Evolutionary conservation across 441 rosid genomes (phyloP).

Genomic region (Manihot esculenta): DNA sequence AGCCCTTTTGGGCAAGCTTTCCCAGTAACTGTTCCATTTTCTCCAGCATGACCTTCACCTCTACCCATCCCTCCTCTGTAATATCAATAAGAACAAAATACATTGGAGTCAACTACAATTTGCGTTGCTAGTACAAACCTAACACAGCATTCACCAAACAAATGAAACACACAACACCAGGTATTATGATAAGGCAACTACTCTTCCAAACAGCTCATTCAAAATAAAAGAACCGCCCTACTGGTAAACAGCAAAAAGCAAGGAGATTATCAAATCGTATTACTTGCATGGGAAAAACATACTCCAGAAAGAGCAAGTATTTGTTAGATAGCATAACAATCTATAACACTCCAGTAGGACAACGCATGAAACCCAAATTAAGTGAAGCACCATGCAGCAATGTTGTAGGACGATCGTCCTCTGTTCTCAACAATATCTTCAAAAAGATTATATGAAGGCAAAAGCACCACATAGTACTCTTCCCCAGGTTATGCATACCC

Average conservation of each 20-base stretch:
- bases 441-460: background rate
- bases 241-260: background rate
- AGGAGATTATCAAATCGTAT: background rate
- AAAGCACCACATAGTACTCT: background rate
- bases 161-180: background rate
- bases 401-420: background rate
- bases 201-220: background rate
- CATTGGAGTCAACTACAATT: constrained; percentile 6
- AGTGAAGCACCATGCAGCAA: background rate
- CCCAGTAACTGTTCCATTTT: constrained; percentile 85
- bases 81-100: constrained; percentile 7
- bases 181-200: background rate
- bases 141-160: constrained; percentile 13
- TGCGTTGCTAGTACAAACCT: constrained; percentile 14
- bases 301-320: background rate
- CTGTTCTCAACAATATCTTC: background rate
- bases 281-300: background rate
- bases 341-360: background rate
- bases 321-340: background rate
- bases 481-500: background rate
- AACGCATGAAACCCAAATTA: background rate
- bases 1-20: constrained; percentile 95
- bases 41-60: constrained; percentile 57
- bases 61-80: constrained; percentile 80
- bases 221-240: background rate